Conservation (phyloP, 306 rosid species). For the Acacia confusa region DNA sequence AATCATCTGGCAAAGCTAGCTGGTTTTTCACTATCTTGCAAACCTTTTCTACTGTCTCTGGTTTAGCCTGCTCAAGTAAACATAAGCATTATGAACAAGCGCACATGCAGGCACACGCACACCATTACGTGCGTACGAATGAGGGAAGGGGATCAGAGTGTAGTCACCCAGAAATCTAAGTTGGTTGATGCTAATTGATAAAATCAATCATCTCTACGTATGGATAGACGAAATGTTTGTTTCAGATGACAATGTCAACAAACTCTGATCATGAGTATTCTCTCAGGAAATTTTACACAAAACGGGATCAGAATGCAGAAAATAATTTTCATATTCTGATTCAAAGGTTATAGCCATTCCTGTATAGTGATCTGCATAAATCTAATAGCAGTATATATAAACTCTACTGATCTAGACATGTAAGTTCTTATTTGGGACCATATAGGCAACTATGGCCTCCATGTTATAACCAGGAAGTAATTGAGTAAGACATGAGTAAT, state of each 20-base stretch:
- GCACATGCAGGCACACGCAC: not conserved
- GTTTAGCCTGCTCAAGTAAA: conserved; percentile 7
- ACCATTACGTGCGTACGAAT: not conserved
- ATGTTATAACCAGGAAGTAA: not conserved
- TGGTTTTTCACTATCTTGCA: conserved; percentile 7
- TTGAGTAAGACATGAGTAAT: not conserved
- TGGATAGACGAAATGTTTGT: not conserved
- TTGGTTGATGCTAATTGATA: not conserved
- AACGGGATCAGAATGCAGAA: not conserved
- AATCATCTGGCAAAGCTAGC: not conserved
- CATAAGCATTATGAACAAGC: not conserved
- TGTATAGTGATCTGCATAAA: not conserved
- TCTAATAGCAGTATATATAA: not conserved
- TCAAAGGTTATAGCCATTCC: not conserved
- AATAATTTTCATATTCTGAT: not conserved
- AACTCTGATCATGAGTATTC: not conserved
- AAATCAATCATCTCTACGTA: not conserved
- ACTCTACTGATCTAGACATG: not conserved
- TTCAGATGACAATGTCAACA: not conserved
- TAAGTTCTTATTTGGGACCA: not conserved
- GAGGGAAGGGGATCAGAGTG: not conserved
- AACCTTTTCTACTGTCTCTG: not conserved
- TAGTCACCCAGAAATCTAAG: not conserved
- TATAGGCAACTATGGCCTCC: not conserved
- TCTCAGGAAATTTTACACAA: not conserved